Evolutionary conservation across 2,329 filamentous ascomycete species (phyloP).

Genomic region (Fusarium luffae): DNA sequence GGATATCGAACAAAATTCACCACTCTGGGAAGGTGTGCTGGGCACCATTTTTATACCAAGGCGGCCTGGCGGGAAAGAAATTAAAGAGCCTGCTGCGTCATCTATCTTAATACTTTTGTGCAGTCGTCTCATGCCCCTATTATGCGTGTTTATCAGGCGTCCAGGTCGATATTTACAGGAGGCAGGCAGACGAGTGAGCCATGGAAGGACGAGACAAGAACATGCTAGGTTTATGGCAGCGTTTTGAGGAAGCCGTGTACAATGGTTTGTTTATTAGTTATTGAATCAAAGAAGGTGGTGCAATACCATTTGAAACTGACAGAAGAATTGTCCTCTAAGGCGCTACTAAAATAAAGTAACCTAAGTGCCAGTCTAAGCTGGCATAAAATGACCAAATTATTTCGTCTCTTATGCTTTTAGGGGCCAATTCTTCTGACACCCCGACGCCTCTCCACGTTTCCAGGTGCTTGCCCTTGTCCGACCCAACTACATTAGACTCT

Average conservation of each 20-base stretch:
- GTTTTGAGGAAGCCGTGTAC: slow-evolving; percentile 38
- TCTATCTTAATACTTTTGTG: slow-evolving; percentile 44
- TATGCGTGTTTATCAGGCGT: slow-evolving; percentile 48
- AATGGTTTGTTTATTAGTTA: slow-evolving; percentile 29
- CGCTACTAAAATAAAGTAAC: too few relatives aligned
- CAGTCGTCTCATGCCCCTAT: slow-evolving; percentile 45
- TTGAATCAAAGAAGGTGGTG: slow-evolving; percentile 32
- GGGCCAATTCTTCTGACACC: too few relatives aligned
- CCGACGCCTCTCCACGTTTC: background rate
- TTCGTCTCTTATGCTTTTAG: too few relatives aligned
- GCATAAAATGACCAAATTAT: too few relatives aligned
- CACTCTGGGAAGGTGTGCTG: slow-evolving; percentile 46
- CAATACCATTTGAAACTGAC: slow-evolving; percentile 28
- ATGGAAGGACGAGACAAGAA: slow-evolving; percentile 39
- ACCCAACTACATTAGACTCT: background rate
- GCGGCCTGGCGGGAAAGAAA: slow-evolving; percentile 29
- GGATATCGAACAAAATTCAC: slow-evolving; percentile 42
- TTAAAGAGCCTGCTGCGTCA: slow-evolving; percentile 37
- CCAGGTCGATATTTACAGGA: slow-evolving; percentile 44
- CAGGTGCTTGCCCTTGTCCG: background rate
- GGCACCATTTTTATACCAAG: slow-evolving; percentile 42
- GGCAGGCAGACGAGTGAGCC: slow-evolving; percentile 40
- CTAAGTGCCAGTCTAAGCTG: too few relatives aligned
- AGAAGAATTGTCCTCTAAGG: too few relatives aligned
- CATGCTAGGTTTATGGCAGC: slow-evolving; percentile 38